Conservation (phyloP, 2,329 filamentous ascomycete species). For the Colletotrichum echinochloae region DNA sequence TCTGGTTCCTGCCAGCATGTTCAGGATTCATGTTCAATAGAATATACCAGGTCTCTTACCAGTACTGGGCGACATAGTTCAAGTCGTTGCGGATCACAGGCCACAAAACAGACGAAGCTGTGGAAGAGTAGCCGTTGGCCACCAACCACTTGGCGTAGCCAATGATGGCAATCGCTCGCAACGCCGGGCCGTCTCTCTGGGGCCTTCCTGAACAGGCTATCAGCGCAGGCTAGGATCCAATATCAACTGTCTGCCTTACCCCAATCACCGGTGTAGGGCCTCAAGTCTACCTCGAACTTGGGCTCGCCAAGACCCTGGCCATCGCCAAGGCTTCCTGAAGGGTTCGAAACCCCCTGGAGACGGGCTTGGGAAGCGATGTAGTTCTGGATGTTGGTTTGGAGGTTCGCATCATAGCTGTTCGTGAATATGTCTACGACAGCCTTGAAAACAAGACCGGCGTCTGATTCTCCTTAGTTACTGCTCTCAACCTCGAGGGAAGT, state of each 20-base stretch:
- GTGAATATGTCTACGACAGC: constrained; percentile 74
- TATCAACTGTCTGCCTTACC: constrained; percentile 50
- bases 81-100: constrained; percentile 82
- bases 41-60: constrained; percentile 52
- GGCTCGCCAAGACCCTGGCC: constrained; percentile 75
- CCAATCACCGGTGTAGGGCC: constrained; percentile 76
- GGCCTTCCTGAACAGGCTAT: constrained; percentile 66
- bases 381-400: constrained; percentile 73
- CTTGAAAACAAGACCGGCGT: constrained; percentile 79
- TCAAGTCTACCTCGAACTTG: constrained; percentile 76
- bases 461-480: constrained; percentile 46
- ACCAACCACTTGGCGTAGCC: constrained; percentile 80
- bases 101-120: constrained; percentile 71
- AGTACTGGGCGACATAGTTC: constrained; percentile 79
- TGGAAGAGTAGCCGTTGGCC: constrained; percentile 70
- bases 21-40: constrained; percentile 2
- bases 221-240: neutral
- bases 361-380: constrained; percentile 76
- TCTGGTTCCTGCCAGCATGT: constrained; percentile 58
- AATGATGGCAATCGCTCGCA: constrained; percentile 80
- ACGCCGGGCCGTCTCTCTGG: constrained; percentile 82
- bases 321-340: constrained; percentile 69
- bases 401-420: constrained; percentile 65
- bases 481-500: neutral
- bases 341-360: constrained; percentile 76